Base-by-base conservation (phyloP, 129 eudicot genomes). In the Chrysanthemum lavandulifolium region DNA sequence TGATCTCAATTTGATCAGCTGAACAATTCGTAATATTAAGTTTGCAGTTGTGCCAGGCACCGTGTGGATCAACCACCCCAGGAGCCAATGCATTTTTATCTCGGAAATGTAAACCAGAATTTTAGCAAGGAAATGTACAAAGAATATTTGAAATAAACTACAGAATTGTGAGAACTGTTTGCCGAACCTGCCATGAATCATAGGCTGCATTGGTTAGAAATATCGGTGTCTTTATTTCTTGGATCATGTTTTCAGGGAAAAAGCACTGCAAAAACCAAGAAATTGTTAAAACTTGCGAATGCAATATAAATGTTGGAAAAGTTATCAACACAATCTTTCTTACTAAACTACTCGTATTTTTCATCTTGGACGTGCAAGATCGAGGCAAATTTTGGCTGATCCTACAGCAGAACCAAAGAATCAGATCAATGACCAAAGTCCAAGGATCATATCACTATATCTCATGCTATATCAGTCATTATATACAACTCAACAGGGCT, bases 41-140 rank as follows among this genome's bases (percentile, higher is more conserved):
- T 75, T 92, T 86, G 87, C 97, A 92, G 48, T 73, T 71, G 73
- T 79, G 84, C 97, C 97, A 92, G 69, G 80, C 73, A 10, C 96
- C 96, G 45, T 86, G 87, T 43, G 91, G 96, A 83, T 92, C 97
- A 69, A 86, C 94, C n/a, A 85, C 82, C 61, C 87, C 91, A 2
- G 97, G 97, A 76, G 93, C 97, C 89, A 92, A 78, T 58, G 81
- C 81, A 61, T 92, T 92, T 96, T 92, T 68, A 89, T 83, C 97
- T 92, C 56, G 65, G 13, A 31, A 21, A 52, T 61, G 65, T 43
- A 62, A 53, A 62, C 19, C 29, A 47, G 25, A 61, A 2, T 61
- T 61, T 13, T 47, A 67, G 21, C 10, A 49, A 51, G 25, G 10
- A 36, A 50, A 21, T 8, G 27, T 47, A 10, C 49, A 59, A 66